Evolutionary conservation across 2,329 filamentous ascomycete genomes (phyloP), one percentile per base, ranked within the genome.

Genomic region (Talaromyces sp.): DNA sequence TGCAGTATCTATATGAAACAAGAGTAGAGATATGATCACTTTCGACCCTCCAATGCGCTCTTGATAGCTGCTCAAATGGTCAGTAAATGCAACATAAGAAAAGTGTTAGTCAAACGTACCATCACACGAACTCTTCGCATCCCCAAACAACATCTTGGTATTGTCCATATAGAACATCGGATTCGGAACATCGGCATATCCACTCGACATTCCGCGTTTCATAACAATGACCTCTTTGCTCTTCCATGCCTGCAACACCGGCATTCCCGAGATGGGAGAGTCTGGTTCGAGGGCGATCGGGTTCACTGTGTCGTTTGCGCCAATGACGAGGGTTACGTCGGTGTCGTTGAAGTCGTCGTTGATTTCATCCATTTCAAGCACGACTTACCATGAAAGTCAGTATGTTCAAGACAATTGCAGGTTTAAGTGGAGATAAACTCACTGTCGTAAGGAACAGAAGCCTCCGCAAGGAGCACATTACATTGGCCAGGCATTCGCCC

Each of bases 321-420:
- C 93, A 72, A 96, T 96, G 0, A 96, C 92, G 3, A 96, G 85
- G 0, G 91, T 93, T 10, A 96, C 83, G 72, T 96, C 93, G 0
- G 93, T 96, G 33, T 95, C 90, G 7, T 84, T 78, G 75, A 96
- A 97, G 72, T 96, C 92, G 68, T 96, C 92, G 76, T 96, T 97
- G 80, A 96, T 96, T 81, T 97, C 93, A 71, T 96, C 93, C 92
- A 96, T 96, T 79, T 97, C 92, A 54, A 96, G 84, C 33, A 96
- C 92, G 64, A 96, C 80, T 80, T 49, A 58, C 35, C 62, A 66
- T 71, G 66, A 72, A 70, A 56, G 25, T 58, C 22, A 68, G 45
- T 35, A 15, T 25, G n/a, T 13, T 50, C 35, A 4, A 19, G 27
- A 8, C 2, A 15, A 17, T n/a, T 11, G 35, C 2, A 37, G 13